Evolutionary conservation across 257 asterid species (phyloP).

Genomic region (Solanum etuberosum): DNA sequence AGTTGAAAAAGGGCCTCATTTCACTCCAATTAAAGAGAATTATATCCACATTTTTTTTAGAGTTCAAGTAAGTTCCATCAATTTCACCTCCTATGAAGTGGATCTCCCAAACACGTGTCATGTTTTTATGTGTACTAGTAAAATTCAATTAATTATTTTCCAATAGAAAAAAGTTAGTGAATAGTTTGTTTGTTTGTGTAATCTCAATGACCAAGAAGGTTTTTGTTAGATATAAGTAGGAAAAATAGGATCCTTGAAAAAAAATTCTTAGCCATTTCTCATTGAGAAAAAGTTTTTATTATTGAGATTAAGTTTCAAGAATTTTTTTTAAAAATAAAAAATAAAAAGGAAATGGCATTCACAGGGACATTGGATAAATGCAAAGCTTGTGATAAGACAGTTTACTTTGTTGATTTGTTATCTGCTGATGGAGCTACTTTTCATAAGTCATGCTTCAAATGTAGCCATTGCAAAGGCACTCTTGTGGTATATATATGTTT

Average conservation of each 20-base stretch:
- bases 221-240: not conserved
- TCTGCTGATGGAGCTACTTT: conserved; percentile 32
- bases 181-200: not conserved
- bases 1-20: conserved; percentile 20
- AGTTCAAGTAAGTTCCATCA: conserved; percentile 17
- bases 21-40: conserved; percentile 28
- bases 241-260: not conserved
- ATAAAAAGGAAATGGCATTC: conserved; percentile 16
- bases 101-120: conserved; percentile 56
- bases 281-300: not conserved
- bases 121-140: conserved; percentile 3
- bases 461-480: conserved; percentile 45
- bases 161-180: not conserved
- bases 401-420: conserved; percentile 34
- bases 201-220: conserved; percentile 18
- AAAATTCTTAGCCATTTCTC: not conserved
- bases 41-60: conserved; percentile 12
- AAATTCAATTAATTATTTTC: conserved; percentile 1
- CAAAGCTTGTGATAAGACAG: conserved; percentile 44
- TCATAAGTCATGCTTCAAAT: conserved; percentile 36
- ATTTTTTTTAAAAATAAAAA: not conserved
- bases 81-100: conserved; percentile 19
- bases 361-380: conserved; percentile 45
- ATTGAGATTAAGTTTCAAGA: not conserved
- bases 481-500: conserved; percentile 22